A percentile compares a stretch with the other conserved stretches of the same genome.
Evolutionary conservation across 345 rosid genomes (phyloP).

Genomic region (Turnera subulata): DNA sequence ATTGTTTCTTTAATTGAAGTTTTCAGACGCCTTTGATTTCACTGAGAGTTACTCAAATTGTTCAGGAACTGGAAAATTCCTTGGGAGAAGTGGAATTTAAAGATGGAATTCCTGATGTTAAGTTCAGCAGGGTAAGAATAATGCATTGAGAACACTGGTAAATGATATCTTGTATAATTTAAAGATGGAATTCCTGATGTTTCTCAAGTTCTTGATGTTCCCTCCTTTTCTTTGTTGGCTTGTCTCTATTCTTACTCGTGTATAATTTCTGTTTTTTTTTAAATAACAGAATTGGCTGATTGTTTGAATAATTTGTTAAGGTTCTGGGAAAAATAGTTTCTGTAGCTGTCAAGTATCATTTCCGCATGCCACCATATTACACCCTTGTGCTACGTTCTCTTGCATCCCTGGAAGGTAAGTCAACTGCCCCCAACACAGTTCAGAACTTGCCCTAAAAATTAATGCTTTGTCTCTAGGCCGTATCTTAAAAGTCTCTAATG

Average conservation of each 20-base stretch:
- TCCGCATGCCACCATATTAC: slow-evolving; percentile 95
- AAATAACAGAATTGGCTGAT: not conserved
- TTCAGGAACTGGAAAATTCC: slow-evolving; percentile 83
- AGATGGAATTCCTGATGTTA: slow-evolving; percentile 88
- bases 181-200: too few species aligned
- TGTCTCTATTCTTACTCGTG: too few species aligned
- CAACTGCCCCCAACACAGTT: not conserved
- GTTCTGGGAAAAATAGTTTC: slow-evolving; percentile 83
- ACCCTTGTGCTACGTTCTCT: slow-evolving; percentile 93
- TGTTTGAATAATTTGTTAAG: slow-evolving; percentile 29
- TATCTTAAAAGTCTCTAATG: too few species aligned
- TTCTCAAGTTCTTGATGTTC: too few species aligned
- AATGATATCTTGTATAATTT: too few species aligned
- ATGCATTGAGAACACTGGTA: not conserved
- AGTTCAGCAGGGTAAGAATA: slow-evolving; percentile 84
- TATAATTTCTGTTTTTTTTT: too few species aligned
- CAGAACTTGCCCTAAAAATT: too few species aligned
- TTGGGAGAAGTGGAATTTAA: slow-evolving; percentile 76
- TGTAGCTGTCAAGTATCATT: slow-evolving; percentile 82
- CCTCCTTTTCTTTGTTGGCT: not conserved
- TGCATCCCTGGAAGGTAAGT: slow-evolving; percentile 88
- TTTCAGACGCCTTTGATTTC: slow-evolving; percentile 10
- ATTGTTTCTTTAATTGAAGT: slow-evolving; percentile 3
- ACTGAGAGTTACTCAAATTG: slow-evolving; percentile 19
- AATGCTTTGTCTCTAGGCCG: too few species aligned